These are phyloP conservation scores for Trifolium repens DNA, from an alignment of 306 rosid genomes.

Conservation along the genomic window DNA sequence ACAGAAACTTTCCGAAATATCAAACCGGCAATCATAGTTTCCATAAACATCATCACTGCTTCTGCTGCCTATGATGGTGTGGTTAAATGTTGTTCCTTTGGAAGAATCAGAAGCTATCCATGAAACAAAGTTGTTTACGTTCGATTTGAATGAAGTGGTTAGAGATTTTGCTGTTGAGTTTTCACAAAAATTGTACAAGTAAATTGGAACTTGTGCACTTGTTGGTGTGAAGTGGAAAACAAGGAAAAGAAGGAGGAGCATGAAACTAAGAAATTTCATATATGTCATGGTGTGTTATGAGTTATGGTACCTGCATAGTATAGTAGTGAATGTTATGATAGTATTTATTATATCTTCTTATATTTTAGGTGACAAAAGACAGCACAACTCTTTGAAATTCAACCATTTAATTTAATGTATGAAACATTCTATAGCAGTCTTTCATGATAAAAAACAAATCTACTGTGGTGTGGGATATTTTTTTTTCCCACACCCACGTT, in stretches of 20 bases:
- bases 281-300: neutral
- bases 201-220: constrained; percentile 24
- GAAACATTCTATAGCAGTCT: neutral
- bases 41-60: constrained; percentile 20
- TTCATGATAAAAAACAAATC: neutral
- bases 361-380: neutral
- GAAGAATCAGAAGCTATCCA: constrained; percentile 1
- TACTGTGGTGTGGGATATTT: too few relatives aligned
- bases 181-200: neutral
- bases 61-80: neutral
- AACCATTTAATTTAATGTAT: neutral
- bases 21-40: constrained; percentile 9
- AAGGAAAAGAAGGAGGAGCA: neutral
- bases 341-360: too few relatives aligned
- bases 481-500: too few relatives aligned
- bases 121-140: constrained; percentile 6
- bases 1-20: neutral
- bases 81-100: constrained; percentile 14
- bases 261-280: neutral
- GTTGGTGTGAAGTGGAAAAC: neutral
- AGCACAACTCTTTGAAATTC: neutral
- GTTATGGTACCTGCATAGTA: neutral
- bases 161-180: constrained; percentile 4
- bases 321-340: neutral
- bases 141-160: constrained; percentile 21